These are phyloP conservation scores for Aspergillus awamori DNA, from an alignment of 2,329 filamentous ascomycete genomes.

Conservation along the genomic window DNA sequence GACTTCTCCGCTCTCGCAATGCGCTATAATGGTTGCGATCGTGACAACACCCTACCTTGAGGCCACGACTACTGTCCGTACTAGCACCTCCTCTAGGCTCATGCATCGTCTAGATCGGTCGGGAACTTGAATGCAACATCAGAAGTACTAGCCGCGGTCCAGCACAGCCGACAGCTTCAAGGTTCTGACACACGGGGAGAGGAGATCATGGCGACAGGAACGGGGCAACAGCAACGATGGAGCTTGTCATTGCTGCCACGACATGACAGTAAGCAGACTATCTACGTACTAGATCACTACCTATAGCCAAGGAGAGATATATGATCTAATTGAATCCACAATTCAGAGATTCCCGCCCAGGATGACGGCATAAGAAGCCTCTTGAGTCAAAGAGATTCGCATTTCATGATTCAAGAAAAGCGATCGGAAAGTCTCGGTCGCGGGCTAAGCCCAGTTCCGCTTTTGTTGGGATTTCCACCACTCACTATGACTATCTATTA, in stretches of 20 bases:
- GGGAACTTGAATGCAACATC: not conserved
- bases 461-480: slow-evolving; percentile 13
- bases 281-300: not conserved
- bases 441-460: slow-evolving; percentile 5
- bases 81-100: not conserved
- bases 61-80: not conserved
- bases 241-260: not conserved
- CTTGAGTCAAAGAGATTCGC: no score
- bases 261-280: no score
- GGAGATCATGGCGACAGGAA: not conserved
- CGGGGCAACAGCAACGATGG: not conserved
- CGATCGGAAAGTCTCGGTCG: not conserved
- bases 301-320: not conserved
- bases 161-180: not conserved
- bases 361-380: no score
- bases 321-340: not conserved
- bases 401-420: no score
- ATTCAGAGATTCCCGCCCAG: no score
- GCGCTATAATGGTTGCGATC: not conserved
- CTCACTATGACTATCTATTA: not conserved
- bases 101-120: not conserved
- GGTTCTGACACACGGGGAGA: not conserved
- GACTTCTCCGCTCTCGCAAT: not conserved
- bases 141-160: not conserved
- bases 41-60: not conserved